A percentile compares a stretch with the other conserved stretches of the same genome.
Evolutionary conservation across 1,284 basidiomycete genomes (phyloP).

Genomic region (Rugosomyces carneus): DNA sequence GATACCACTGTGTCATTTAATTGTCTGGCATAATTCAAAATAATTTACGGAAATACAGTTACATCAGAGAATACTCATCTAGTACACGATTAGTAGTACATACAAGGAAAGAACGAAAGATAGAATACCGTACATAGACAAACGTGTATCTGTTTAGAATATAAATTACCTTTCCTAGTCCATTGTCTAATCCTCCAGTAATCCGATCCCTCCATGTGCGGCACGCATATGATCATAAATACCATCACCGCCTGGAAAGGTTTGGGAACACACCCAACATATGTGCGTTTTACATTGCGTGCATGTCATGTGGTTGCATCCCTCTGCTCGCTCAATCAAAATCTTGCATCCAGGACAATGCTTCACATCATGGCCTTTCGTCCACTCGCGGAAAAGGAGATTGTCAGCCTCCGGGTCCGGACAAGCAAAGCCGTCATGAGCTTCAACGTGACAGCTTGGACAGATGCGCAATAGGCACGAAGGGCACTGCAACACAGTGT

Average conservation of each 20-base stretch:
- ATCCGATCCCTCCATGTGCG: slow-evolving; percentile 32
- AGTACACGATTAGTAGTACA: background rate
- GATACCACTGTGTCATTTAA: background rate
- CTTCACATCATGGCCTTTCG: slow-evolving; percentile 54
- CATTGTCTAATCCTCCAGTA: slow-evolving; percentile 7
- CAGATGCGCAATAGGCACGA: slow-evolving; percentile 66
- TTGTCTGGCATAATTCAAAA: background rate
- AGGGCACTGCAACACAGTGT: slow-evolving; percentile 59
- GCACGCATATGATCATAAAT: slow-evolving; percentile 36
- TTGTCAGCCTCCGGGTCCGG: slow-evolving; percentile 48
- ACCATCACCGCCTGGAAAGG: slow-evolving; percentile 51
- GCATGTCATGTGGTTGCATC: slow-evolving; percentile 76
- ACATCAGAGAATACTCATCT: background rate
- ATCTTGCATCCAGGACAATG: slow-evolving; percentile 62
- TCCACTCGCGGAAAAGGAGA: slow-evolving; percentile 55
- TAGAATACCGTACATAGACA: background rate
- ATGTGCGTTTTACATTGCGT: slow-evolving; percentile 63
- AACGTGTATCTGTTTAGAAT: slow-evolving; percentile 1
- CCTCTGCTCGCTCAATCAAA: slow-evolving; percentile 61
- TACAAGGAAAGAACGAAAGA: background rate
- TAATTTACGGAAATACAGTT: background rate
- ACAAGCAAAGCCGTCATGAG: slow-evolving; percentile 62
- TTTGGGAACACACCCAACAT: slow-evolving; percentile 69
- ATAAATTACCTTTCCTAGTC: slow-evolving; percentile 2
- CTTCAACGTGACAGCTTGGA: slow-evolving; percentile 54